Base-by-base conservation (phyloP, 2,329 filamentous ascomycete genomes). In the Fusarium sp. region DNA sequence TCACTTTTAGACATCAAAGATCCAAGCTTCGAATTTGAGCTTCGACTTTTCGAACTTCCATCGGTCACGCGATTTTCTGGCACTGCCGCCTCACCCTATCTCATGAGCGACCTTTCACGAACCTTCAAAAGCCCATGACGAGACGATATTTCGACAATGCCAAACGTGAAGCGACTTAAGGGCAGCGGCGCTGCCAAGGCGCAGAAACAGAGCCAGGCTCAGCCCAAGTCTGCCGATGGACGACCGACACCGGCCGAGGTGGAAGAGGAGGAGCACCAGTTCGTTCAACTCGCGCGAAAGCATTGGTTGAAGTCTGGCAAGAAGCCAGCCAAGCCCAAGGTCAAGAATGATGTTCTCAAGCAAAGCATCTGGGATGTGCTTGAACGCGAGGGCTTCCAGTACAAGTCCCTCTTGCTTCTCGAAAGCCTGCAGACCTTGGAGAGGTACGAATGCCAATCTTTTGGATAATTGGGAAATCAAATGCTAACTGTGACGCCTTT, bases 391-490 rank as follows among this genome's bases (percentile, higher is more conserved):
- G 86, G 88, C 57, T 98, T 98, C 77, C 85, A 88, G 34, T 89
- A 91, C 78, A 91, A 90, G 78, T 92, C 92, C 7, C 86, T 99
- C 22, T 83, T 97, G 69, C 87, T 93, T 26, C 86, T 99, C 57
- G 96, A 99, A 81, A 95, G 94, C 73, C 81, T 98, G 73, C 96
- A 98, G 82, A 90, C 95, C 42, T 82, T 99, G 62, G 96, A 99
- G 79, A 92, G 87, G 91, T 92, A 82, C 24, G 61, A 17, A 9
- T 44, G 44, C 28, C 14, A 10, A 31, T 24, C 5, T 22, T 7
- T 6, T 15, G 38, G 15, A n/a, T 14, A 6, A 26, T 7, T n/a
- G 13, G 22, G 11, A 20, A 81, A 7, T 14, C 7, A 17, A n/a
- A 33, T n/a, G 44, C 77, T 80, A 60, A 81, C 67, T 33, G 24